A percentile compares a stretch with the other conserved stretches of the same genome.
Evolutionary conservation across 768 basidiomycete species (phyloP).

Genomic region (Nidularia sp.): DNA sequence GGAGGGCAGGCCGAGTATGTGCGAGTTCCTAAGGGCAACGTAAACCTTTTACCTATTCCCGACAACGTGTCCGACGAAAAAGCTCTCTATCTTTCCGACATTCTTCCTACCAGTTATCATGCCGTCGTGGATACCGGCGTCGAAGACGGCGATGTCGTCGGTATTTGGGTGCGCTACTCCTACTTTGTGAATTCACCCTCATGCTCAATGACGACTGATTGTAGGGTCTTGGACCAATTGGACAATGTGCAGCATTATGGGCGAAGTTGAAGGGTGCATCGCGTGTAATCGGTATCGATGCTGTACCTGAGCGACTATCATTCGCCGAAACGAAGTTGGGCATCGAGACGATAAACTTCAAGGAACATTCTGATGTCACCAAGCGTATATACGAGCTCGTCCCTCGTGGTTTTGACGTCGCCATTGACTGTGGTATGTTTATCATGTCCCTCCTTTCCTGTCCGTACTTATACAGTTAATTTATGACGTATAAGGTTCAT

Average conservation of each 20-base stretch:
- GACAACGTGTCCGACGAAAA: constrained; percentile 61
- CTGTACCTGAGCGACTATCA: constrained; percentile 40
- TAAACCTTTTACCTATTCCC: constrained; percentile 70
- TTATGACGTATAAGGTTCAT: constrained; percentile 35
- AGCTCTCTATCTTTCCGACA: constrained; percentile 52
- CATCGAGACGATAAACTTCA: constrained; percentile 60
- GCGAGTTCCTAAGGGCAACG: constrained; percentile 65
- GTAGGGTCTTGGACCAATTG: constrained; percentile 65
- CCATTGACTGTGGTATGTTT: constrained; percentile 44
- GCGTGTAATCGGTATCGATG: constrained; percentile 71
- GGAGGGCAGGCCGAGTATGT: constrained; percentile 77
- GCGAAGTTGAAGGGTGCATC: constrained; percentile 64
- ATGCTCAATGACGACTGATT: not conserved
- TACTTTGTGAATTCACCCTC: not conserved
- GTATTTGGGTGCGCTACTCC: constrained; percentile 49
- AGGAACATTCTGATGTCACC: constrained; percentile 41
- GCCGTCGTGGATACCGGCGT: constrained; percentile 70
- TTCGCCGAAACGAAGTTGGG: constrained; percentile 41
- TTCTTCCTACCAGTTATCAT: constrained; percentile 74
- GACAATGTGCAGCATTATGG: constrained; percentile 56
- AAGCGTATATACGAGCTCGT: constrained; percentile 56
- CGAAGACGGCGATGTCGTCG: constrained; percentile 66
- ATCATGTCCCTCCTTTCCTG: not conserved
- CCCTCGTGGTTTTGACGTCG: constrained; percentile 62
- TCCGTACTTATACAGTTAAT: not conserved